phyloP scores from a whole-genome alignment of 805 yeast genomes.

The Saturnispora sanitii region DNA sequence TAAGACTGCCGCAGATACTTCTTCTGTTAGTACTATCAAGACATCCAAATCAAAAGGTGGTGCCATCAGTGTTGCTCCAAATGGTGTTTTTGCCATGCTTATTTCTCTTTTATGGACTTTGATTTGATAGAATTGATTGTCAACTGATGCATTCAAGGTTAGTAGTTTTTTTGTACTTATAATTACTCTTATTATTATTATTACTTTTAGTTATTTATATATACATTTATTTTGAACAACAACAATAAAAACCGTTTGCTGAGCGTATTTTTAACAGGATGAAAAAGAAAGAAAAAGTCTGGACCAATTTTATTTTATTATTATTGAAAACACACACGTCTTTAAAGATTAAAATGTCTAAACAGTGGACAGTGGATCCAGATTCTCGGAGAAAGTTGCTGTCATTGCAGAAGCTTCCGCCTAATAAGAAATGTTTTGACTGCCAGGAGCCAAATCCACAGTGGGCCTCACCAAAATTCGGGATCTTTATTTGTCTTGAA shows the following conservation, averaged over 20 bases:
- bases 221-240: too few species aligned
- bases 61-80: background rate
- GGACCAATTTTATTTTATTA: too few species aligned
- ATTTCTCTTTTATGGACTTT: background rate
- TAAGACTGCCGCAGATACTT: background rate
- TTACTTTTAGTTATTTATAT: too few species aligned
- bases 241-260: too few species aligned
- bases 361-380: slow-evolving; percentile 86
- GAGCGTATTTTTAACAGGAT: too few species aligned
- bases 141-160: too few species aligned
- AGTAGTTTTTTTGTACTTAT: too few species aligned
- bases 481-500: slow-evolving; percentile 92
- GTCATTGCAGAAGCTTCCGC: slow-evolving; percentile 71
- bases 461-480: slow-evolving; percentile 98
- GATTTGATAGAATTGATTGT: too few species aligned
- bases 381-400: slow-evolving; percentile 75
- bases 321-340: too few species aligned
- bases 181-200: too few species aligned
- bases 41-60: slow-evolving; percentile 3
- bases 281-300: background rate
- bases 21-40: slow-evolving; percentile 1
- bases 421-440: slow-evolving; percentile 84
- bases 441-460: slow-evolving; percentile 95
- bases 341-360: slow-evolving; percentile 27
- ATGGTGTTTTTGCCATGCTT: background rate